Base-by-base conservation (phyloP, 164 flowering plant species). In the Vitis amurensis region DNA sequence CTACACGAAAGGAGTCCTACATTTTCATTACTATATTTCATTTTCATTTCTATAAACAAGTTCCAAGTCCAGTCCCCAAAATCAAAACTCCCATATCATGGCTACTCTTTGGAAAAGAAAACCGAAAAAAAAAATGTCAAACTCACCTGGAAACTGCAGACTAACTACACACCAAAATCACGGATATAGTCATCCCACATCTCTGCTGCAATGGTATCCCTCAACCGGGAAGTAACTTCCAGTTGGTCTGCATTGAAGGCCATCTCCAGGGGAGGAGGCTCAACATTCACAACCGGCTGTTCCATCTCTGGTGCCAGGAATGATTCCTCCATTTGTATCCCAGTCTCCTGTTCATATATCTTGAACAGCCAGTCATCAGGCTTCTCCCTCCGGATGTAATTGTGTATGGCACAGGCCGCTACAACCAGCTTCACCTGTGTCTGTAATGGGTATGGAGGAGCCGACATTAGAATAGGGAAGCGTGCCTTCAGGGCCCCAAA, bases 351-450 rank as follows among this genome's bases (percentile, higher is more conserved):
- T 55, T 77, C 83, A 68, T 71, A 76, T 81, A 78, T 78, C 59
- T 72, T 75, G 57, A 84, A 86, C 14, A 88, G 70, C 77, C 78
- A 75, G 61, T 88, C 92, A 50, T 84, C 82, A 1, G 79, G 84
- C 16, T 77, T 85, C 81, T 85, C 86, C 10, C 60, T 65, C 2
- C 80, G 82, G 44, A 88, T 80, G 72, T 61, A 87, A 70, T 86
- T 88, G 81, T 88, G 92, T 23, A 89, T 56, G 2, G 88, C 89
- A 75, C 89, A 84, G 44, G 91, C 78, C 53, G 90, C 89, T 23
- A 89, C 79, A 11, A 85, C 90, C 50, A 89, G 44, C 73, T 83
- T 87, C 64, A 86, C 87, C 69, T 89, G 90, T n/a, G 89, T 87
- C 63, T 79, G 84, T 67, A 89, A 72, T 3, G 89, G 91, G 73